Evolutionary conservation across 495 filamentous ascomycete species (phyloP).

Genomic region (Tuber calosporum): DNA sequence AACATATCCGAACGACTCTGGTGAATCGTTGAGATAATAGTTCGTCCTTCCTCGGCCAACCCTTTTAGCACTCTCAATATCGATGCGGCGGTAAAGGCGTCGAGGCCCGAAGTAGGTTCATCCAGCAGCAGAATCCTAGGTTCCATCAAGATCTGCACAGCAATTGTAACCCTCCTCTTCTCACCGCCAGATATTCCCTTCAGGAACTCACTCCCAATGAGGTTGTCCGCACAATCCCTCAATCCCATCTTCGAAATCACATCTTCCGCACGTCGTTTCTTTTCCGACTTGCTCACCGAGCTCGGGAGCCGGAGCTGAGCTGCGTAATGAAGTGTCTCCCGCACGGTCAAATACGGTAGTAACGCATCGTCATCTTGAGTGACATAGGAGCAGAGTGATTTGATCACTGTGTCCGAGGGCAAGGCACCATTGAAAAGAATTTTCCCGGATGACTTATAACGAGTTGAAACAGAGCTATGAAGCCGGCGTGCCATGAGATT

Average conservation of each 20-base stretch:
- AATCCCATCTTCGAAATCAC: slow-evolving; percentile 66
- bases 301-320: slow-evolving; percentile 60
- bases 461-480: slow-evolving; percentile 50
- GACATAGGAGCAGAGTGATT: slow-evolving; percentile 65
- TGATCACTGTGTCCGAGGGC: slow-evolving; percentile 57
- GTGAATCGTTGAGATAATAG: slow-evolving; percentile 65
- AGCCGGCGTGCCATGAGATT: slow-evolving; percentile 62
- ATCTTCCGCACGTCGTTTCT: slow-evolving; percentile 59
- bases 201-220: slow-evolving; percentile 61
- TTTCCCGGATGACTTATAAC: slow-evolving; percentile 52
- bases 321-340: slow-evolving; percentile 63
- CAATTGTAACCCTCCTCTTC: slow-evolving; percentile 67
- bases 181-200: slow-evolving; percentile 75
- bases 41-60: slow-evolving; percentile 65
- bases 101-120: slow-evolving; percentile 67
- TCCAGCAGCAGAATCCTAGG: slow-evolving; percentile 63
- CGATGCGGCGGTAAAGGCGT: slow-evolving; percentile 67
- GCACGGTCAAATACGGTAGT: slow-evolving; percentile 63
- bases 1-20: slow-evolving; percentile 69
- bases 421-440: slow-evolving; percentile 62
- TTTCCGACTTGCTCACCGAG: slow-evolving; percentile 60
- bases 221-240: slow-evolving; percentile 67
- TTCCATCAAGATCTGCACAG: slow-evolving; percentile 66
- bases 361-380: slow-evolving; percentile 70
- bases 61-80: slow-evolving; percentile 63